These are phyloP conservation scores for Colletotrichum eleusines DNA, from an alignment of 2,329 filamentous ascomycete species.

Conservation along the genomic window DNA sequence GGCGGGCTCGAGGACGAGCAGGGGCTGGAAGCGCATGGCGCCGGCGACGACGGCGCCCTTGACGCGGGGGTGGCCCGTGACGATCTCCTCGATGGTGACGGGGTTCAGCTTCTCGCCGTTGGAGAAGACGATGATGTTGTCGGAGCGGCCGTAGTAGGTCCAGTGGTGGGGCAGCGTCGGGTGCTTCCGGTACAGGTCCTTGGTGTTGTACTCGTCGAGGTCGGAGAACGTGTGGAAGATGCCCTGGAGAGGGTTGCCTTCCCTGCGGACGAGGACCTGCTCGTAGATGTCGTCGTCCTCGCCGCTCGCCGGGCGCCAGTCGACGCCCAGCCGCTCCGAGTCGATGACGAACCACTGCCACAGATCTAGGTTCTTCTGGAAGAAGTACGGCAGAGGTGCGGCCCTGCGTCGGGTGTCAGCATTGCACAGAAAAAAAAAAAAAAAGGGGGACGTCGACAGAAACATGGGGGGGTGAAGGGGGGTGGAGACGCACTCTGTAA, in stretches of 20 bases:
- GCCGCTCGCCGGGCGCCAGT: slow-evolving; percentile 52
- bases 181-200: slow-evolving; percentile 58
- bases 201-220: slow-evolving; percentile 53
- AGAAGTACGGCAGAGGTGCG: slow-evolving; percentile 54
- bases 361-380: slow-evolving; percentile 46
- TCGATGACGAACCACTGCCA: slow-evolving; percentile 47
- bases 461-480: too few species aligned
- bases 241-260: slow-evolving; percentile 51
- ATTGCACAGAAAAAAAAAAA: too few species aligned
- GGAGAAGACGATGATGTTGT: slow-evolving; percentile 60
- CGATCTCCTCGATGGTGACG: slow-evolving; percentile 56
- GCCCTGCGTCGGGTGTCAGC: slow-evolving; percentile 46
- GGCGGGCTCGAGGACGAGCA: slow-evolving; percentile 59
- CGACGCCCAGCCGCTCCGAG: slow-evolving; percentile 55
- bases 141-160: slow-evolving; percentile 52
- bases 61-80: slow-evolving; percentile 55
- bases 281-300: slow-evolving; percentile 52
- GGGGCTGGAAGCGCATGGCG: slow-evolving; percentile 58
- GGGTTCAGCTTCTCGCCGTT: slow-evolving; percentile 65
- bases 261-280: slow-evolving; percentile 54
- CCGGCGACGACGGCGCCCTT: slow-evolving; percentile 61
- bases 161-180: slow-evolving; percentile 53
- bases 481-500: slow-evolving; percentile 55
- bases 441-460: too few species aligned
- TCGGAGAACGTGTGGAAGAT: slow-evolving; percentile 58